Base-by-base conservation (phyloP, 441 rosid genomes). In the Arabidopsis lyrata region DNA sequence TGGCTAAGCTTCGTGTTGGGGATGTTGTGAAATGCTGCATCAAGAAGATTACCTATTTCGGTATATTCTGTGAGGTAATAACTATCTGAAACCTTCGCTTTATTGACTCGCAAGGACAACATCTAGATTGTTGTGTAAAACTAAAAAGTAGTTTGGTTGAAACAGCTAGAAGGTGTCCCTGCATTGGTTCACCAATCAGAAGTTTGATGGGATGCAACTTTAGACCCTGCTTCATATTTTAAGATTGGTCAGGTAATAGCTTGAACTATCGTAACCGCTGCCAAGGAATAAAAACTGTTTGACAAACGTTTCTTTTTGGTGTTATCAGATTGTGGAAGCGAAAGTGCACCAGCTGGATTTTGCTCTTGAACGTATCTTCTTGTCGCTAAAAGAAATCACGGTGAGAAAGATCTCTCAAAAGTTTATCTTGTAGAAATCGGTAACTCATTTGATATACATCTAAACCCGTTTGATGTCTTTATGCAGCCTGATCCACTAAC, bases 141-240 rank as follows among this genome's bases (percentile, higher is more conserved):
- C 75, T 63, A 55, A 20, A 47, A 68, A 32, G 32, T 18, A 18
- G 16, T 12, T 61, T 27, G 31, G 48, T 66, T 76, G 59, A 44
- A 85, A 66, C 78, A 95, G 99, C 86, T 92, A 68, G 97, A 95
- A 79, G 96, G 83, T 6, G 97, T 87, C 65, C 81, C 90, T 75
- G 99, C 99, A 27, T 70, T 95, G 73, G 88, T 95, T 86, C 97
- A 92, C 84, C 94, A 89, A 55, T 76, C 92, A 5, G 97, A 95
- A 79, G 92, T 95, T 61, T 90, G 97, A 68, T 95, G 97, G 99
- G 95, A 90, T 89, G 92, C 93, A 68, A 87, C 96, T 16, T 84
- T 90, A 83, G 95, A 92, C 80, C 92, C 96, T 76, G 84, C 85
- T 55, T 85, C 96, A 60, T 82, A 74, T 83, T 89, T 88, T 73